Evolutionary conservation across 1,284 basidiomycete genomes (phyloP).

Genomic region (Erythrobasidium hasegawianum): DNA sequence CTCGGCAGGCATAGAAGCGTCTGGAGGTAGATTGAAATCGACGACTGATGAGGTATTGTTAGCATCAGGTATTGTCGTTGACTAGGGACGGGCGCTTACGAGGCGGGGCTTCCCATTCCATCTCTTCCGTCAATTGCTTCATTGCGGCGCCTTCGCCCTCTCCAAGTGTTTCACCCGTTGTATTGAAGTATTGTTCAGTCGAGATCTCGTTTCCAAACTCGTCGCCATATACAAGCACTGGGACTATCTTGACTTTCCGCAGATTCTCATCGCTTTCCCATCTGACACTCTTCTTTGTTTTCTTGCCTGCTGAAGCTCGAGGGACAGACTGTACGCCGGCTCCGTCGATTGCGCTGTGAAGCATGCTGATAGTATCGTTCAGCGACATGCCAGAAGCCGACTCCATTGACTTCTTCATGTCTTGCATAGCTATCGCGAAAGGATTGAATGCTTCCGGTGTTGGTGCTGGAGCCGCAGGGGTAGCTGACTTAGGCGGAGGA

Average conservation of each 20-base stretch:
- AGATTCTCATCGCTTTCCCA: conserved; percentile 28
- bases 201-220: conserved; percentile 33
- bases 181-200: conserved; percentile 28
- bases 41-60: conserved; percentile 5
- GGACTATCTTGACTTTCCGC: conserved; percentile 19
- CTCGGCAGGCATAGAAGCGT: not conserved
- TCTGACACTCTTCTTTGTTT: conserved; percentile 30
- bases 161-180: conserved; percentile 21
- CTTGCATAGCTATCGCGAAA: conserved; percentile 25
- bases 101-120: conserved; percentile 31
- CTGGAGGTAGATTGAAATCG: conserved; percentile 17
- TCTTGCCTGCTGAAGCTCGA: conserved; percentile 15
- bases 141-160: conserved; percentile 29
- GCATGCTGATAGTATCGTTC: conserved; percentile 26
- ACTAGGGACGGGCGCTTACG: no score
- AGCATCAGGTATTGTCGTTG: no score
- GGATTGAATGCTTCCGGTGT: conserved; percentile 16
- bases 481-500: not conserved
- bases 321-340: conserved; percentile 3
- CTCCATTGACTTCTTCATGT: conserved; percentile 26
- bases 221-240: conserved; percentile 26
- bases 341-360: conserved; percentile 17
- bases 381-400: conserved; percentile 26
- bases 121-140: conserved; percentile 24
- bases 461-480: conserved; percentile 13